Conservation (phyloP, 202 grass and related monocot genomes). For the Elaeis oleifera region DNA sequence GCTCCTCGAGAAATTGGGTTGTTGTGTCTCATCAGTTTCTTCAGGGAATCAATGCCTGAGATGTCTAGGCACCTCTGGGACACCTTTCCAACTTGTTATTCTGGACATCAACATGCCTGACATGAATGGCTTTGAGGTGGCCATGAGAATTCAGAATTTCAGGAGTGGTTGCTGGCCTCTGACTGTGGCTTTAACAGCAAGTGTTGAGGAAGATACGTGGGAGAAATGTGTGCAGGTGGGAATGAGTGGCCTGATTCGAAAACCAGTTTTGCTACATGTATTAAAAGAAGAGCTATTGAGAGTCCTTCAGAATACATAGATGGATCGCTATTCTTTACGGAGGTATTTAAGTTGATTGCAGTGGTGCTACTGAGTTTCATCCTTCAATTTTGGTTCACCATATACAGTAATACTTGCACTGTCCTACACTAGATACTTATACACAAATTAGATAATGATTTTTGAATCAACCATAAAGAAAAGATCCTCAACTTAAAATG, state of each 20-base stretch:
- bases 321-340: no score
- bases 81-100: slow-evolving; percentile 2
- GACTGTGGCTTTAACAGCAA: slow-evolving; percentile 1
- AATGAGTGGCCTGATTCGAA: slow-evolving; percentile 2
- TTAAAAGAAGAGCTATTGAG: background rate
- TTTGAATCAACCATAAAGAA: no score
- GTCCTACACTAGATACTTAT: no score
- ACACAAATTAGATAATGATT: no score
- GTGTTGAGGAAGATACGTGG: slow-evolving; percentile 4
- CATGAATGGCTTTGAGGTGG: slow-evolving; percentile 9
- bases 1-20: no score
- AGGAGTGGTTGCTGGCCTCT: slow-evolving; percentile 1
- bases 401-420: no score
- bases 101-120: slow-evolving; percentile 2
- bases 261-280: background rate
- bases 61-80: background rate
- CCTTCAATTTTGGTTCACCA: no score
- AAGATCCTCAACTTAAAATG: no score
- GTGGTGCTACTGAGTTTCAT: no score
- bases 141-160: background rate
- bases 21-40: background rate
- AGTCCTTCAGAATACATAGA: no score
- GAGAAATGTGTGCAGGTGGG: slow-evolving; percentile 4
- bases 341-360: no score
- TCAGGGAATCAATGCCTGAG: slow-evolving; percentile 4